A percentile compares a stretch with the other conserved stretches of the same genome.
phyloP scores from a whole-genome alignment of 2,329 filamentous ascomycete genomes.

The Xylariaceae sp. region DNA sequence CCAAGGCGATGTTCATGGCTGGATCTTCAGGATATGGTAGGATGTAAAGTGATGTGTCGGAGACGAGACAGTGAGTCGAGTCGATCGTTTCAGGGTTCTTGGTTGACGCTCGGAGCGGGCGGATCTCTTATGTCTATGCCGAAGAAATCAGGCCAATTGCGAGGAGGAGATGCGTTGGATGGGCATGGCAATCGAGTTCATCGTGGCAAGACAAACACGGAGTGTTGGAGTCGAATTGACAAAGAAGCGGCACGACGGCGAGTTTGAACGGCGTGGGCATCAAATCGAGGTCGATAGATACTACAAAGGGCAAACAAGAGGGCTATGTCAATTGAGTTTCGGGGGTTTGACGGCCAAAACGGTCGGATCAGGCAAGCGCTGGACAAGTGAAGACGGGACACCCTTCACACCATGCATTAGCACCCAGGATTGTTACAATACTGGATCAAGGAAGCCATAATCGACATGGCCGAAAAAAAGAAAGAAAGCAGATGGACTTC shows the following conservation, averaged over 20 bases:
- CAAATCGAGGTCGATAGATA: too few species aligned
- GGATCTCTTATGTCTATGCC: slow-evolving; percentile 11
- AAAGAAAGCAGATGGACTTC: too few species aligned
- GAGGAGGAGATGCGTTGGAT: slow-evolving; percentile 8
- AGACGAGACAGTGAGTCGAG: slow-evolving; percentile 11
- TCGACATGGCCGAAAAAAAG: too few species aligned
- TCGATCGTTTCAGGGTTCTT: slow-evolving; percentile 15
- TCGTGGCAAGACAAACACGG: slow-evolving; percentile 6
- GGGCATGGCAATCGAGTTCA: slow-evolving; percentile 10
- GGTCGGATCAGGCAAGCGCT: not conserved
- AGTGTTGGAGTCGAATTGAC: too few species aligned
- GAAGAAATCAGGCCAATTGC: slow-evolving; percentile 11
- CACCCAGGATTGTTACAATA: too few species aligned
- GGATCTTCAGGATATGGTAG: slow-evolving; percentile 2
- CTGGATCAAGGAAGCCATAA: too few species aligned
- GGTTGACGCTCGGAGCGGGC: slow-evolving; percentile 10
- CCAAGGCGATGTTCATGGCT: slow-evolving; percentile 25
- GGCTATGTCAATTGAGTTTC: not conserved
- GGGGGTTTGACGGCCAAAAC: too few species aligned
- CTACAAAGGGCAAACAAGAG: not conserved
- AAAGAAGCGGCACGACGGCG: too few species aligned
- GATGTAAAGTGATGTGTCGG: slow-evolving; percentile 6
- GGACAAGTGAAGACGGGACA: too few species aligned
- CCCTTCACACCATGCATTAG: too few species aligned
- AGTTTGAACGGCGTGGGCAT: too few species aligned